phyloP scores from a whole-genome alignment of 169 alveolate species.

The Eimeria falciformis region DNA sequence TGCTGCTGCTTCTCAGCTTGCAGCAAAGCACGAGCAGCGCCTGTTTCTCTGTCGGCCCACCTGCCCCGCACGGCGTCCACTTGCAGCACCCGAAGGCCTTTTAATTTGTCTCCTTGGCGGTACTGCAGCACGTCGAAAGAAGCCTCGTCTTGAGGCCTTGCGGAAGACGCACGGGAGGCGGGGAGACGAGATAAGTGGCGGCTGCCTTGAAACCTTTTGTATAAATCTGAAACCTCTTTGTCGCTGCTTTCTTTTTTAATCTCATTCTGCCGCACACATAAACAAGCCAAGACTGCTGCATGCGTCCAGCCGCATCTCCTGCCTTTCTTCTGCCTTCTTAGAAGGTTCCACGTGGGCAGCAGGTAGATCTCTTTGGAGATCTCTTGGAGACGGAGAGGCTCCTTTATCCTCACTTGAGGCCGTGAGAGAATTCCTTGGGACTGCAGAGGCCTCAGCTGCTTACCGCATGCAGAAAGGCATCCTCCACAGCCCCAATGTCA shows the following conservation, averaged over 20 bases:
- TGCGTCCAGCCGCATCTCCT: not conserved
- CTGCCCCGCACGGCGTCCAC: slow-evolving; percentile 1
- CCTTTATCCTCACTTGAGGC: not conserved
- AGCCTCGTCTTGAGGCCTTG: not conserved
- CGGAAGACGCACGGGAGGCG: not conserved
- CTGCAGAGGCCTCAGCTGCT: not conserved
- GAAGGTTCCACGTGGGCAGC: not conserved
- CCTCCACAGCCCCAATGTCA: slow-evolving; percentile 46
- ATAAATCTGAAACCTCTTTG: not conserved
- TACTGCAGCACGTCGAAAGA: not conserved
- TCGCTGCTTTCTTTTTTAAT: not conserved
- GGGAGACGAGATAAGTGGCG: not conserved
- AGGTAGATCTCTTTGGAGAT: not conserved
- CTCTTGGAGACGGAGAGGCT: not conserved
- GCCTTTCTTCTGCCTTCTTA: not conserved
- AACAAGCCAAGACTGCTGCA: not conserved
- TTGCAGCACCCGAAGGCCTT: not conserved
- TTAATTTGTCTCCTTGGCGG: not conserved
- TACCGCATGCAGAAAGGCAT: slow-evolving; percentile 58
- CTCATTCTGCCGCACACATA: not conserved
- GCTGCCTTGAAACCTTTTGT: not conserved
- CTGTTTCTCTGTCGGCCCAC: not conserved
- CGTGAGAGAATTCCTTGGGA: no score
- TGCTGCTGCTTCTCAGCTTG: no score
- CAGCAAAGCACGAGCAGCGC: no score